Percentiles rank a stretch among this genome's conserved stretches.
phyloP scores from a whole-genome alignment of 148 eudicot genomes.

The Silene conica region DNA sequence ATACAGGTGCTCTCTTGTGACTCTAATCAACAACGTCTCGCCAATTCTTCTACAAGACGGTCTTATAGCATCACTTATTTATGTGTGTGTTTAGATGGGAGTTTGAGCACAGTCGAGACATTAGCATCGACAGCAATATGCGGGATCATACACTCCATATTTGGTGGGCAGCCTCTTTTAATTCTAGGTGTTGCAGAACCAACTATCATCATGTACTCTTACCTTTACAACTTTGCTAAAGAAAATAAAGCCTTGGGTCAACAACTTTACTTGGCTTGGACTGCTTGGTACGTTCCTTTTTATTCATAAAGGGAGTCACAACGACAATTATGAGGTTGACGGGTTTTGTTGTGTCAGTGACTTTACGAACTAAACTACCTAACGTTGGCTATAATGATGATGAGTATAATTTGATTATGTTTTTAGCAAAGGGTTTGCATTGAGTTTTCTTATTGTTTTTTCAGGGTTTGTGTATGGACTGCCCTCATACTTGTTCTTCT shows the following conservation, averaged over 20 bases:
- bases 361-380: no score
- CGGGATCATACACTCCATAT: conserved; percentile 61
- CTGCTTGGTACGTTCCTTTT: conserved; percentile 45
- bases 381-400: no score
- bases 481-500: conserved; percentile 46
- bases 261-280: conserved; percentile 59
- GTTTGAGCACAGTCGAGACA: conserved; percentile 68
- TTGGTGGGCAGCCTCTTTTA: conserved; percentile 72
- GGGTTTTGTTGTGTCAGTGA: not conserved
- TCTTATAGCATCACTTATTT: not conserved
- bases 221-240: conserved; percentile 62
- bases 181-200: conserved; percentile 80
- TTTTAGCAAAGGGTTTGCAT: not conserved
- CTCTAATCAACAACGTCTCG: not conserved
- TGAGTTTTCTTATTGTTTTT: not conserved
- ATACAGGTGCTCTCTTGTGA: conserved; percentile 35
- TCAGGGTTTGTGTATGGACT: conserved; percentile 80
- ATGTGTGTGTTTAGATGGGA: conserved; percentile 38
- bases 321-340: no score
- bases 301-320: not conserved
- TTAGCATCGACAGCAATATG: conserved; percentile 73
- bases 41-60: no score
- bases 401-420: not conserved
- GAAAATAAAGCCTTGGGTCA: conserved; percentile 36
- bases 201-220: conserved; percentile 67